phyloP scores from a whole-genome alignment of 2,329 filamentous ascomycete species.

The Fusarium vanettenii region DNA sequence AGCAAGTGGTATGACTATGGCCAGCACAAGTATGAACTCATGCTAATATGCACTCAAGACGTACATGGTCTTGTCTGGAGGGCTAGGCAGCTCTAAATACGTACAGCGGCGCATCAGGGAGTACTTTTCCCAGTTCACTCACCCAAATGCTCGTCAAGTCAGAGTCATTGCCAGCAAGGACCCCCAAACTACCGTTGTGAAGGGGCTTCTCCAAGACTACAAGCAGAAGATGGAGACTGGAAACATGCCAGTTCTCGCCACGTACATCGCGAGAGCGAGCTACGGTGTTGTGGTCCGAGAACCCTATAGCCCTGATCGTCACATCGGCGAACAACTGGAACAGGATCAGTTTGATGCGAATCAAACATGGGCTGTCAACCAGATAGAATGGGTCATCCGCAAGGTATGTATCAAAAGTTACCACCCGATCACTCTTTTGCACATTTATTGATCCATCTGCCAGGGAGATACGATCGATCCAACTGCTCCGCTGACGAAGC shows the following conservation, averaged over 20 bases:
- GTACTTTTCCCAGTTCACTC: background rate
- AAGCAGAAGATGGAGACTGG: background rate
- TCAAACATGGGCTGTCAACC: background rate
- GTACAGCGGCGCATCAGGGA: background rate
- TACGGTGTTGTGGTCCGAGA: background rate
- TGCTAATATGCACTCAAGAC: background rate
- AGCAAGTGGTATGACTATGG: background rate
- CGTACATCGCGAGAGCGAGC: background rate
- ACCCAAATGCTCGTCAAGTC: background rate
- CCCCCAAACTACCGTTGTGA: background rate
- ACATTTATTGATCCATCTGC: background rate
- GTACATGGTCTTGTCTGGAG: background rate
- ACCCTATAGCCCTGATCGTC: background rate
- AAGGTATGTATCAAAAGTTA: background rate
- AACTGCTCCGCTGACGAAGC: background rate
- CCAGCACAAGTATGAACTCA: rapidly evolving
- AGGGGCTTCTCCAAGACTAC: background rate
- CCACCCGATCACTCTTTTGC: background rate
- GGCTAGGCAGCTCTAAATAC: background rate
- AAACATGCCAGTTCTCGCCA: background rate
- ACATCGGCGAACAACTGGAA: background rate
- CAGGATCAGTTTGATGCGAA: background rate
- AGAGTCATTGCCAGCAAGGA: background rate
- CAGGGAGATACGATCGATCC: background rate
- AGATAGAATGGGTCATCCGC: background rate